These are phyloP conservation scores for Coemansia sp. DNA, from an alignment of 192 early-diverging fungal species.

Conservation along the genomic window DNA sequence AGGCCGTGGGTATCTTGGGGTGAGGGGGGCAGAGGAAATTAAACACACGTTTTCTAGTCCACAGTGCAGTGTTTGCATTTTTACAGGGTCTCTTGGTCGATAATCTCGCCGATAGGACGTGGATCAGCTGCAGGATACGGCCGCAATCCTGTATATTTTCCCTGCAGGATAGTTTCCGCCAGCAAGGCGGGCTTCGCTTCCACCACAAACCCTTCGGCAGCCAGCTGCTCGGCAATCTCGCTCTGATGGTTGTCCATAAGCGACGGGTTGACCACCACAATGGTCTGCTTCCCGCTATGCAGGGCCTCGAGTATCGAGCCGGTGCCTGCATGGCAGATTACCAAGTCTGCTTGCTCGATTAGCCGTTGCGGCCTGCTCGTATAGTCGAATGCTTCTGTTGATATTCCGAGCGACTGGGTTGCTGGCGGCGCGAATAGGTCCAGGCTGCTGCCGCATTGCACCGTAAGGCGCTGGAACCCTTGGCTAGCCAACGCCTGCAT, in stretches of 20 bases:
- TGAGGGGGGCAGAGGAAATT: not conserved
- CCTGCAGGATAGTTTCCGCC: conserved; percentile 9
- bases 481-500: conserved; percentile 48
- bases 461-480: conserved; percentile 57
- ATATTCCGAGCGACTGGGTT: conserved; percentile 11
- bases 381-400: conserved; percentile 56
- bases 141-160: conserved; percentile 12
- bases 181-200: conserved; percentile 18
- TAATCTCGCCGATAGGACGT: conserved; percentile 42
- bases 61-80: not conserved
- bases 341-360: conserved; percentile 63
- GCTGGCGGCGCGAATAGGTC: conserved; percentile 28
- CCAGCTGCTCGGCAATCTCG: conserved; percentile 75
- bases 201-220: conserved; percentile 55
- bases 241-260: conserved; percentile 88
- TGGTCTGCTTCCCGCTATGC: conserved; percentile 60
- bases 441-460: conserved; percentile 68
- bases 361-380: conserved; percentile 58
- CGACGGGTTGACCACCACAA: conserved; percentile 71
- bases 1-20: not conserved
- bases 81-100: conserved; percentile 36
- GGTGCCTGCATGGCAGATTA: conserved; percentile 85
- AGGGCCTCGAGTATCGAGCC: conserved; percentile 84
- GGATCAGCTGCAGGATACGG: conserved; percentile 46
- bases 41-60: not conserved